Evolutionary conservation across 176 grass and related monocot genomes (phyloP), one percentile per base, ranked within the genome.

Genomic region (Dendrocalamus sinicus): DNA sequence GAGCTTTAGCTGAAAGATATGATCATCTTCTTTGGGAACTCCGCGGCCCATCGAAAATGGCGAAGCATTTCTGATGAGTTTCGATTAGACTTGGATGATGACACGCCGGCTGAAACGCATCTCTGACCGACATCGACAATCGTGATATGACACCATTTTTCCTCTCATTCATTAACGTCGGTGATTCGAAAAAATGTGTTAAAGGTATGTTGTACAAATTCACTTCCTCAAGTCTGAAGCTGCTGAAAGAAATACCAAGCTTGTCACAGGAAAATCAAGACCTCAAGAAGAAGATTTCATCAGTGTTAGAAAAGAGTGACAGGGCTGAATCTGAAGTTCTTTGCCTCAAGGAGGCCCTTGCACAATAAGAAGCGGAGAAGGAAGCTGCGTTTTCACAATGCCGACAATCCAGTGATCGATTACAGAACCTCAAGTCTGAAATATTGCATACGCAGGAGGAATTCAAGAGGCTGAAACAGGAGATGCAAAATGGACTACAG

Each of bases 1-100:
- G 96, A 23, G 93, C 90, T 54, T 88, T 99, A 85, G 96, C 96
- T 22, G 96, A 99, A 75, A 90, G 96, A 87, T 94, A 96, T 44
- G 96, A 99, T 67, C 91, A 96, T 80, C 90, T 93, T 7, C 91
- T 86, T 45, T 93, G 96, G 8, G 96, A 93, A 73, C 93, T 99
- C 69, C 92, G 92, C 90, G 57, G 96, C 92, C 76, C 90, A 94
- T 70, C 90, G 8, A 99, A 91, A 69, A 96, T 99, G 90, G 96
- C 96, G 93, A 94, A 85, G 96, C 92, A 63, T 99, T 99, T 80
- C 96, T 0, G 94, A 96, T 54, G 90, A 95, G 47, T 85, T 91
- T 60, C 88, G 82, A 10, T 70, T 91, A 35, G 93, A 94, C 59
- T 83, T 96, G 48, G 89, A 93, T 55, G 96, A 98, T 86, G 96